Percentiles rank a stretch among this genome's conserved stretches.
phyloP scores from a whole-genome alignment of 139 green algal genomes.

The Chlamydomonas asymmetrica region DNA sequence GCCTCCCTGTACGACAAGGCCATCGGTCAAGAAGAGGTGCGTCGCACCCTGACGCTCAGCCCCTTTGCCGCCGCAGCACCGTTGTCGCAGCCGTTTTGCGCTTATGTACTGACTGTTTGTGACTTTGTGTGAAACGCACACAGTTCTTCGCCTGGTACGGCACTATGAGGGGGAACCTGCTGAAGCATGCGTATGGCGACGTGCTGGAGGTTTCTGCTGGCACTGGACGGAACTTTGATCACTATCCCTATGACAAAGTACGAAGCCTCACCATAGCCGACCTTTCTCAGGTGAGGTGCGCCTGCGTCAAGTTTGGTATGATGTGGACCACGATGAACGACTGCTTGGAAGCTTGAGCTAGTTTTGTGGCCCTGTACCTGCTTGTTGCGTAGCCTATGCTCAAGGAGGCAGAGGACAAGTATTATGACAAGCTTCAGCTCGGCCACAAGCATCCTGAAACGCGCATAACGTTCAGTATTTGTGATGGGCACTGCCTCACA shows the following conservation, averaged over 20 bases:
- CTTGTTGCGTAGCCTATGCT: conserved; percentile 13
- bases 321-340: background rate
- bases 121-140: background rate
- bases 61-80: too few species aligned
- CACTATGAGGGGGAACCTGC: background rate
- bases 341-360: background rate
- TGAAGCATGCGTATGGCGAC: background rate
- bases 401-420: conserved; percentile 25
- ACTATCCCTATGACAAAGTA: too few species aligned
- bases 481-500: conserved; percentile 19
- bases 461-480: conserved; percentile 6
- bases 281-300: background rate
- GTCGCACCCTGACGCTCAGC: background rate
- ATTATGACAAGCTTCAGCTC: conserved; percentile 23
- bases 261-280: too few species aligned
- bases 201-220: conserved; percentile 27
- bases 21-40: conserved; percentile 25
- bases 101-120: background rate
- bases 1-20: conserved; percentile 20
- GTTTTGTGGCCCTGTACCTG: background rate
- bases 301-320: background rate
- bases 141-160: background rate
- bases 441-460: conserved; percentile 18
- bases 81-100: background rate
- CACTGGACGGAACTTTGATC: conserved; percentile 25